Evolutionary conservation across 352 stramenopile species (phyloP).

Genomic region (Hyphochytrium catenoides): DNA sequence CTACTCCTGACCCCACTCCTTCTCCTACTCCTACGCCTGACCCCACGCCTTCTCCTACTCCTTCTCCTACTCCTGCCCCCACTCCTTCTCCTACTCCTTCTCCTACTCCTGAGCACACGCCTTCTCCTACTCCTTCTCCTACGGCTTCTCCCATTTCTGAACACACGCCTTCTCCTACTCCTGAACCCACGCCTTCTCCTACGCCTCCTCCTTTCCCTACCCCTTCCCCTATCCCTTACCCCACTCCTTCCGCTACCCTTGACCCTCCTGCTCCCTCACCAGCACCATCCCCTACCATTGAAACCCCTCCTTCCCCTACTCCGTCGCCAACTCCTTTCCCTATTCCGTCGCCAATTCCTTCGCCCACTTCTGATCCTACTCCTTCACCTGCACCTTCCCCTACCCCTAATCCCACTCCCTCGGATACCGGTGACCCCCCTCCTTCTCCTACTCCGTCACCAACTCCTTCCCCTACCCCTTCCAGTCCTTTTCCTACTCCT

Average conservation of each 20-base stretch:
- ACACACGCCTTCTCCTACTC: neutral
- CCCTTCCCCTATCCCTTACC: slow-evolving; percentile 1
- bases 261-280: neutral
- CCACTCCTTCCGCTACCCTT: neutral
- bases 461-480: too few species aligned
- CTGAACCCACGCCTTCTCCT: slow-evolving; percentile 4
- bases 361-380: slow-evolving; percentile 1
- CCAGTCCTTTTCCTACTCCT: too few species aligned
- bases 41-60: too few species aligned
- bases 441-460: slow-evolving; percentile 3
- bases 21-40: too few species aligned
- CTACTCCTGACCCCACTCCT: too few species aligned
- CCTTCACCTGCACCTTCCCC: too few species aligned
- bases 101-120: too few species aligned
- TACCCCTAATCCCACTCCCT: neutral
- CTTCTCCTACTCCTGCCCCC: too few species aligned
- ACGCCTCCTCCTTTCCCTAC: slow-evolving; percentile 1
- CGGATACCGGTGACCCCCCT: neutral
- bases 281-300: neutral
- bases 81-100: too few species aligned
- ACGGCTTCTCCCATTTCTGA: slow-evolving; percentile 1
- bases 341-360: neutral
- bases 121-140: too few species aligned
- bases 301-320: slow-evolving; percentile 1
- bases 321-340: neutral